Conservation (phyloP, 164 flowering plant genomes). For the Chimonanthus salicifolius region DNA sequence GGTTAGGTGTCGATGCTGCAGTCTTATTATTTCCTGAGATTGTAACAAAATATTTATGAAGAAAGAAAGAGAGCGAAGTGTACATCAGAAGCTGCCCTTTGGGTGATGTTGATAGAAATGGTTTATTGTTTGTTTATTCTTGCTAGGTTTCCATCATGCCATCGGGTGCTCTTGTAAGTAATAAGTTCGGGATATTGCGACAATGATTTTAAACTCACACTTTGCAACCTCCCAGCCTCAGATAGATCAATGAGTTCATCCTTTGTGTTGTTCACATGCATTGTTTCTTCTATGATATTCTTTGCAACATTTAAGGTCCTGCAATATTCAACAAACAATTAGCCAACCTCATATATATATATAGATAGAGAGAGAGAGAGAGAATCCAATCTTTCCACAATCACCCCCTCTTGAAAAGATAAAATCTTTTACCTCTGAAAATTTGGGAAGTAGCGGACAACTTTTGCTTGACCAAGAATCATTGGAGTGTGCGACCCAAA, state of each 20-base stretch:
- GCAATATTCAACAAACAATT: conserved; percentile 22
- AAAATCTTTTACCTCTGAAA: conserved; percentile 52
- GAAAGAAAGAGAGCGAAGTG: too few species aligned
- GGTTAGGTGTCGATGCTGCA: too few species aligned
- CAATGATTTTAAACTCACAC: conserved; percentile 40
- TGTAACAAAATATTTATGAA: too few species aligned
- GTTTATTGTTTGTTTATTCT: too few species aligned
- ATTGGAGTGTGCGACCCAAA: conserved; percentile 96
- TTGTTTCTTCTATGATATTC: conserved; percentile 50
- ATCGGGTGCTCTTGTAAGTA: too few species aligned
- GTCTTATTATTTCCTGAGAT: too few species aligned
- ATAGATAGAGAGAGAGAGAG: conserved; percentile 1
- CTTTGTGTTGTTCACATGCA: conserved; percentile 45
- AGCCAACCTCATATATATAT: conserved; percentile 7
- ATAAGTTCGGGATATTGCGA: too few species aligned
- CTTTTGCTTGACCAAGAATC: conserved; percentile 88
- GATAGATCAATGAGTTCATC: conserved; percentile 60
- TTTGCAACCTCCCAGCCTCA: conserved; percentile 47
- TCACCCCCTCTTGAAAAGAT: too few species aligned
- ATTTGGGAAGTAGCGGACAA: conserved; percentile 77
- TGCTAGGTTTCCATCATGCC: too few species aligned
- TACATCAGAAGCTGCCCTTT: too few species aligned
- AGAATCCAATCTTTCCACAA: too few species aligned
- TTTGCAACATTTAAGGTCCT: conserved; percentile 68
- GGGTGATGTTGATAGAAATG: too few species aligned